Conservation (phyloP, 2,329 filamentous ascomycete genomes). For the Parascedosporium putredinis region DNA sequence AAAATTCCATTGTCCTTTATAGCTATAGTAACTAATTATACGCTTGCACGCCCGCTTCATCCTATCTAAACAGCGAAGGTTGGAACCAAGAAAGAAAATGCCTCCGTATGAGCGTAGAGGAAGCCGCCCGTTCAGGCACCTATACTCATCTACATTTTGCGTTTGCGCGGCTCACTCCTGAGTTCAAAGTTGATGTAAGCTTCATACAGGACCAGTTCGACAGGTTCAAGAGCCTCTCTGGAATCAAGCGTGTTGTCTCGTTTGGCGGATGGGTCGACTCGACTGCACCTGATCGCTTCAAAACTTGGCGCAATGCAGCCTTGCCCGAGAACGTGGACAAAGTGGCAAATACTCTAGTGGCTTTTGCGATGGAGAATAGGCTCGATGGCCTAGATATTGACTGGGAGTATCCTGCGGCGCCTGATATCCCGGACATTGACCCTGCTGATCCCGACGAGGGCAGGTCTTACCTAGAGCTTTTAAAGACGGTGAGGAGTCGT, state of each 20-base stretch:
- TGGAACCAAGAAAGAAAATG: conserved; percentile 21
- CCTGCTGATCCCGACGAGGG: conserved; percentile 15
- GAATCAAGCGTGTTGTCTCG: conserved; percentile 23
- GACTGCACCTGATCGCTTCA: conserved; percentile 16
- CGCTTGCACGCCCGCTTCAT: no score
- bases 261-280: conserved; percentile 26
- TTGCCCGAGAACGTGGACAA: conserved; percentile 14
- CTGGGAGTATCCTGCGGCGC: conserved; percentile 32
- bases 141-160: conserved; percentile 25
- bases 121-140: background rate
- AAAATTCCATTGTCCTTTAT: no score
- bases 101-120: conserved; percentile 19
- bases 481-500: conserved; percentile 10
- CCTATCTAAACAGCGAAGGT: no score
- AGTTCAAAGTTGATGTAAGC: conserved; percentile 12
- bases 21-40: no score
- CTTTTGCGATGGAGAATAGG: conserved; percentile 20
- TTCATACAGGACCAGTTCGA: conserved; percentile 17
- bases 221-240: conserved; percentile 17
- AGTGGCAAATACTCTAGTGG: conserved; percentile 20
- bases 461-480: conserved; percentile 17
- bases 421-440: conserved; percentile 16
- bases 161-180: conserved; percentile 17
- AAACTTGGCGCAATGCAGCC: conserved; percentile 18
- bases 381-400: conserved; percentile 31